phyloP scores from a whole-genome alignment of 2,329 filamentous ascomycete species.

The Diplodia seriata region DNA sequence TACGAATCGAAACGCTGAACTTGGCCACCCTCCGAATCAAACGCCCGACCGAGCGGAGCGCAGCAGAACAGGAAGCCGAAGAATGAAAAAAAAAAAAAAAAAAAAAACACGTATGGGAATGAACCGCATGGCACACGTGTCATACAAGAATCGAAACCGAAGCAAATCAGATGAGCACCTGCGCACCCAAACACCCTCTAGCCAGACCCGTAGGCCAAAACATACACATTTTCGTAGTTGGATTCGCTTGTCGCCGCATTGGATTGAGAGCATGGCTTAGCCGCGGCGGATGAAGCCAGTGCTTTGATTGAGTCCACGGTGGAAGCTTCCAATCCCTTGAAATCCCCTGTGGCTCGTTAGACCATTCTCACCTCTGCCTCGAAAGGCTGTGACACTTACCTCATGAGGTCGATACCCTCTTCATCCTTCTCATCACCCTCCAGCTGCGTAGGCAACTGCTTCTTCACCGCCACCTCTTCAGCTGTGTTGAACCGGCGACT shows the following conservation, averaged over 20 bases:
- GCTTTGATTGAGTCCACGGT: conserved; percentile 37
- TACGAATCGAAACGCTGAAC: conserved; percentile 9
- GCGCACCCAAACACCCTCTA: conserved; percentile 17
- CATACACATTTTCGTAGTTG: neutral
- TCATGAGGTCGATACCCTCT: conserved; percentile 57
- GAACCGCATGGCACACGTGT: conserved; percentile 1
- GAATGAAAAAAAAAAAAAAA: neutral
- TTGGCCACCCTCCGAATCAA: conserved; percentile 7
- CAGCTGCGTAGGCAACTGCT: conserved; percentile 35
- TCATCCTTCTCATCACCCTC: conserved; percentile 51
- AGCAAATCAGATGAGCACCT: neutral
- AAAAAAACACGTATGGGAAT: neutral
- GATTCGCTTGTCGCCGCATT: neutral
- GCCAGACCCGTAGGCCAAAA: conserved; percentile 3
- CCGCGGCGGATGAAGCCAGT: conserved; percentile 30
- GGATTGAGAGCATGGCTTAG: conserved; percentile 2
- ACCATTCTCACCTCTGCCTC: neutral
- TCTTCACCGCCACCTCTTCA: conserved; percentile 31
- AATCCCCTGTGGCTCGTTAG: conserved; percentile 50
- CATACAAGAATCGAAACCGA: conserved; percentile 12
- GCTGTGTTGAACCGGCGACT: conserved; percentile 32
- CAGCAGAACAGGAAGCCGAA: neutral
- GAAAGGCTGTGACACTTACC: conserved; percentile 46
- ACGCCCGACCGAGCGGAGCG: conserved; percentile 5
- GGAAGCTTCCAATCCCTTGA: conserved; percentile 58